phyloP scores from a whole-genome alignment of 768 basidiomycete species.

The Phylloporus arenicola region DNA sequence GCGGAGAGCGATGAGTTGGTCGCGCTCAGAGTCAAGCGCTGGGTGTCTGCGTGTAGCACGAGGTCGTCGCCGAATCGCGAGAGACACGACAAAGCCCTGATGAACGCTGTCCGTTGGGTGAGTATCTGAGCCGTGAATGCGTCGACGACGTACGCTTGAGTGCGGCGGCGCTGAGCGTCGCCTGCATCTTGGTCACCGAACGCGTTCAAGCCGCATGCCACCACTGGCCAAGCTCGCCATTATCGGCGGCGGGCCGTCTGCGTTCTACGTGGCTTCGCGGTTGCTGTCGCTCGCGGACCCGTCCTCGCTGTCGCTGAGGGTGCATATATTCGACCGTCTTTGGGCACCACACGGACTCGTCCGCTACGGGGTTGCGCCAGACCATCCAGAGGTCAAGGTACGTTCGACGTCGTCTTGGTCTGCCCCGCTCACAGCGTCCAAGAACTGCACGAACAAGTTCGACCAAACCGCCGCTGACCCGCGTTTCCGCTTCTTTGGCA shows the following conservation, averaged over 20 bases:
- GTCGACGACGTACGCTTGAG: conserved; percentile 37
- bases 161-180: conserved; percentile 55
- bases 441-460: conserved; percentile 98
- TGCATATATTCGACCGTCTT: conserved; percentile 88
- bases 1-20: conserved; percentile 81
- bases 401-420: conserved; percentile 1
- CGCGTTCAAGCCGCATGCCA: conserved; percentile 8
- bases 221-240: conserved; percentile 69
- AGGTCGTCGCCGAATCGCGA: conserved; percentile 82
- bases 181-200: conserved; percentile 53
- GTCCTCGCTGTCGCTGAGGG: conserved; percentile 37
- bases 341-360: conserved; percentile 96
- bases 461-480: conserved; percentile 73
- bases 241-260: conserved; percentile 93
- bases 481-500: conserved; percentile 87
- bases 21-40: conserved; percentile 58
- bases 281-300: conserved; percentile 55
- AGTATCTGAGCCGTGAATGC: conserved; percentile 14
- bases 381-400: conserved; percentile 97
- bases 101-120: conserved; percentile 51
- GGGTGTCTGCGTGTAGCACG: conserved; percentile 57
- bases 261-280: conserved; percentile 88
- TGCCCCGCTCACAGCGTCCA: conserved; percentile 7
- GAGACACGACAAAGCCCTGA: conserved; percentile 68
- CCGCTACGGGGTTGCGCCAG: conserved; percentile 94